These are phyloP conservation scores for Lophium mytilinum DNA, from an alignment of 495 filamentous ascomycete genomes.

Conservation along the genomic window DNA sequence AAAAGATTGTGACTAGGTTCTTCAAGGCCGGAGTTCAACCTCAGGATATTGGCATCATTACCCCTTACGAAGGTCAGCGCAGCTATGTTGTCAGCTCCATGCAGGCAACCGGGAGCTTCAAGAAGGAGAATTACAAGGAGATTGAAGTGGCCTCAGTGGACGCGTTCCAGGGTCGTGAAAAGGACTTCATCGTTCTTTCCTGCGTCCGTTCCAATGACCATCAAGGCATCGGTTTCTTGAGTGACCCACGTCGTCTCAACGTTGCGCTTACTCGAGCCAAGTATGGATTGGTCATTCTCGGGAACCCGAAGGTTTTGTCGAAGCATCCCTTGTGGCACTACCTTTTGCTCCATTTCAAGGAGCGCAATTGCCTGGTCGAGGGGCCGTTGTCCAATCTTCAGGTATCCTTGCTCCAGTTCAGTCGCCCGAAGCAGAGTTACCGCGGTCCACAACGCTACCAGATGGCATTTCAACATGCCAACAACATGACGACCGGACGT, in stretches of 20 bases:
- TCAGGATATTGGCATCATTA: slow-evolving; percentile 91
- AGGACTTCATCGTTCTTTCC: slow-evolving; percentile 97
- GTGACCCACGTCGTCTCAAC: slow-evolving; percentile 95
- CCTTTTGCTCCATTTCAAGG: slow-evolving; percentile 94
- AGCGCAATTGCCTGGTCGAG: slow-evolving; percentile 90
- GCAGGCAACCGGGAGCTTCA: slow-evolving; percentile 94
- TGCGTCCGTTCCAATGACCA: slow-evolving; percentile 99
- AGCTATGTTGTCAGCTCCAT: slow-evolving; percentile 98
- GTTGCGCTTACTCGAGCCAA: slow-evolving; percentile 97
- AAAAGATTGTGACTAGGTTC: slow-evolving; percentile 96
- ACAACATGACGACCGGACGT: slow-evolving; percentile 44
- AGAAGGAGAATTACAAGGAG: slow-evolving; percentile 98
- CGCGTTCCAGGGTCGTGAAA: slow-evolving; percentile 98
- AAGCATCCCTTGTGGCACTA: slow-evolving; percentile 99
- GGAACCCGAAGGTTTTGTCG: slow-evolving; percentile 94
- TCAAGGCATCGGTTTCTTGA: slow-evolving; percentile 98
- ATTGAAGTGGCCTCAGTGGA: slow-evolving; percentile 98
- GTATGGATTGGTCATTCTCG: slow-evolving; percentile 90
- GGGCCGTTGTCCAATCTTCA: slow-evolving; percentile 95
- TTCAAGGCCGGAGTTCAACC: slow-evolving; percentile 98
- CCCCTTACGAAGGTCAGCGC: slow-evolving; percentile 95
- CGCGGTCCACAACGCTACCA: slow-evolving; percentile 84
- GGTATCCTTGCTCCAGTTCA: slow-evolving; percentile 90
- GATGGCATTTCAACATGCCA: slow-evolving; percentile 67
- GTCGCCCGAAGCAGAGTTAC: slow-evolving; percentile 83